These are phyloP conservation scores for apple (Malus domestica) DNA, from an alignment of 306 rosid genomes.

Conservation along the genomic window DNA sequence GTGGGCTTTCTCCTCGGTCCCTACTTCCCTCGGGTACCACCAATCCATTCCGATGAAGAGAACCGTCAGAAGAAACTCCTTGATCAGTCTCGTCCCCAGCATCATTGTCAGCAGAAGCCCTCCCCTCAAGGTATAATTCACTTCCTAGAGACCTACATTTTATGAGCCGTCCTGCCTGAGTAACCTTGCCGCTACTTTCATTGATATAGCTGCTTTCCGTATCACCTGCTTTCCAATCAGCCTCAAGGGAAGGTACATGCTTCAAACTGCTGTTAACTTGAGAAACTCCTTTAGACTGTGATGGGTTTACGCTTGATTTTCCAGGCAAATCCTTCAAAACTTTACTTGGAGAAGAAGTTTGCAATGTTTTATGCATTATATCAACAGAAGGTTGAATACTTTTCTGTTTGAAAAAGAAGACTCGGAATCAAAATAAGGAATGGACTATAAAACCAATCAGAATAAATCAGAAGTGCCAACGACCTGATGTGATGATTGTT, in stretches of 20 bases:
- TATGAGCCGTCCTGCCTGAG: conserved; percentile 24
- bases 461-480: conserved; percentile 1
- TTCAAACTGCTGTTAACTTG: conserved; percentile 16
- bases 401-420: conserved; percentile 49
- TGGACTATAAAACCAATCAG: conserved; percentile 5
- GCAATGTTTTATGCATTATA: conserved; percentile 35
- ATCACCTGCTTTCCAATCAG: conserved; percentile 34
- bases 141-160: conserved; percentile 66
- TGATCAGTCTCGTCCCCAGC: conserved; percentile 40
- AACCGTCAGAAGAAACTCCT: conserved; percentile 30
- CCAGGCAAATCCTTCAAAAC: conserved; percentile 22
- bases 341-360: conserved; percentile 34
- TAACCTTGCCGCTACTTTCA: conserved; percentile 21
- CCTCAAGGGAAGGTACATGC: conserved; percentile 34
- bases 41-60: conserved; percentile 21
- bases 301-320: conserved; percentile 18
- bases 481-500: conserved; percentile 6
- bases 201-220: conserved; percentile 19
- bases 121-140: conserved; percentile 40
- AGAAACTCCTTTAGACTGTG: conserved; percentile 21
- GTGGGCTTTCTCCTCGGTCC: conserved; percentile 25
- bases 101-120: conserved; percentile 14
- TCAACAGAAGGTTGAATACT: conserved; percentile 39
- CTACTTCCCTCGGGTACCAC: conserved; percentile 22
- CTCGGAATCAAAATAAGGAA: conserved; percentile 23